A percentile compares a stretch with the other conserved stretches of the same genome.
phyloP scores from a whole-genome alignment of 1,284 basidiomycete genomes.

The Marasmius oreades region DNA sequence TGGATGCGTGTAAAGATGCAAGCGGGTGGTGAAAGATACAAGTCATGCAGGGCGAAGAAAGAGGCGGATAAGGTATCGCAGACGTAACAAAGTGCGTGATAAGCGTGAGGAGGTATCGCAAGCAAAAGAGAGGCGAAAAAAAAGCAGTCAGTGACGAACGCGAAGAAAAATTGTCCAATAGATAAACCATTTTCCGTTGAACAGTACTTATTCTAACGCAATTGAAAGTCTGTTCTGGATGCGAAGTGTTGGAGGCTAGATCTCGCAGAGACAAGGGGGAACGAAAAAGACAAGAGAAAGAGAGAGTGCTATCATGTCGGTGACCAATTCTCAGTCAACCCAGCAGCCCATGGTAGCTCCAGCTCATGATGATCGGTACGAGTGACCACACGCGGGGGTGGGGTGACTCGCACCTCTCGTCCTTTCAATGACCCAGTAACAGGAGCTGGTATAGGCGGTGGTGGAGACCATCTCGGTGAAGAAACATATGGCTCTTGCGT shows the following conservation, averaged over 20 bases:
- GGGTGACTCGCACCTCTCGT: slow-evolving; percentile 21
- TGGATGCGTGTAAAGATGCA: background rate
- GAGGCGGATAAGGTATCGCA: background rate
- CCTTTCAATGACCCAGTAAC: background rate
- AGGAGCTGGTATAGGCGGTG: background rate
- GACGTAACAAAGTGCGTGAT: background rate
- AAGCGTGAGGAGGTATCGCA: background rate
- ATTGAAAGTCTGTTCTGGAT: too few species aligned
- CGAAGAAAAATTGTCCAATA: too few species aligned
- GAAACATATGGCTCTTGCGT: background rate
- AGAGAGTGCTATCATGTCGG: slow-evolving; percentile 13
- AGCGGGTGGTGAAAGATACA: background rate
- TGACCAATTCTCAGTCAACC: slow-evolving; percentile 31
- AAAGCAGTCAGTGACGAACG: background rate
- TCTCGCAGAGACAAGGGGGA: background rate
- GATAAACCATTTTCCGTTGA: too few species aligned
- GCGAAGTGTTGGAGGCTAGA: background rate
- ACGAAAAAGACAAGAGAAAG: background rate
- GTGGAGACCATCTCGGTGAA: background rate
- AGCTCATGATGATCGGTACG: slow-evolving; percentile 11
- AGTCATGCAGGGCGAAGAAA: background rate
- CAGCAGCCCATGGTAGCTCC: slow-evolving; percentile 32
- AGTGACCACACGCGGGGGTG: background rate
- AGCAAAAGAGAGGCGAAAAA: background rate
- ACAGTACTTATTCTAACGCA: too few species aligned